Evolutionary conservation across 2,329 filamentous ascomycete genomes (phyloP).

Genomic region (Scytalidium lignicola): DNA sequence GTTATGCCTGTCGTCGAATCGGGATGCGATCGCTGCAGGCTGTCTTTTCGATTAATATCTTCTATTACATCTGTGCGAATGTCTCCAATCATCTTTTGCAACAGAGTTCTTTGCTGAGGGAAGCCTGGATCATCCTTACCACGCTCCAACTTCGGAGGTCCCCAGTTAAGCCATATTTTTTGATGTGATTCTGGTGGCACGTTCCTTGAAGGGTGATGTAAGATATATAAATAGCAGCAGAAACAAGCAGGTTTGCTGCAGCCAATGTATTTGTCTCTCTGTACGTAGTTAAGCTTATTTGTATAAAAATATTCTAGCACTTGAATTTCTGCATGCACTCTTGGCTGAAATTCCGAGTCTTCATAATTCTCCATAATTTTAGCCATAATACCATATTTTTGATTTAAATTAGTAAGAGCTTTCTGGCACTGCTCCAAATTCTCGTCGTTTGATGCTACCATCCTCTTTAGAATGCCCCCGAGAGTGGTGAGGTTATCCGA

Average conservation of each 20-base stretch:
- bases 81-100: conserved; percentile 23
- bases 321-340: conserved; percentile 10
- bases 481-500: conserved; percentile 8
- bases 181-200: conserved; percentile 21
- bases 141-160: conserved; percentile 17
- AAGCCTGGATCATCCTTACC: conserved; percentile 5
- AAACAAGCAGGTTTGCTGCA: conserved; percentile 14
- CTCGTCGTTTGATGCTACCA: conserved; percentile 8
- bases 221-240: conserved; percentile 24
- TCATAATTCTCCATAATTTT: conserved; percentile 3
- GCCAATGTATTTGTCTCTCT: conserved; percentile 8
- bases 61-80: conserved; percentile 19
- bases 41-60: conserved; percentile 18
- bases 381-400: conserved; percentile 9
- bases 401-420: conserved; percentile 6
- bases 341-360: conserved; percentile 7
- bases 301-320: conserved; percentile 7
- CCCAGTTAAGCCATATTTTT: conserved; percentile 27
- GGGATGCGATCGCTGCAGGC: conserved; percentile 16
- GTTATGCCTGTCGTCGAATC: conserved; percentile 21
- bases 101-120: conserved; percentile 15
- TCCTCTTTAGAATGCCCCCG: conserved; percentile 8
- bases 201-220: conserved; percentile 23
- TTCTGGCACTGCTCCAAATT: conserved; percentile 6
- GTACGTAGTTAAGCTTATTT: conserved; percentile 4